phyloP scores from a whole-genome alignment of 2,329 filamentous ascomycete genomes.

The Aspergillus fructus region DNA sequence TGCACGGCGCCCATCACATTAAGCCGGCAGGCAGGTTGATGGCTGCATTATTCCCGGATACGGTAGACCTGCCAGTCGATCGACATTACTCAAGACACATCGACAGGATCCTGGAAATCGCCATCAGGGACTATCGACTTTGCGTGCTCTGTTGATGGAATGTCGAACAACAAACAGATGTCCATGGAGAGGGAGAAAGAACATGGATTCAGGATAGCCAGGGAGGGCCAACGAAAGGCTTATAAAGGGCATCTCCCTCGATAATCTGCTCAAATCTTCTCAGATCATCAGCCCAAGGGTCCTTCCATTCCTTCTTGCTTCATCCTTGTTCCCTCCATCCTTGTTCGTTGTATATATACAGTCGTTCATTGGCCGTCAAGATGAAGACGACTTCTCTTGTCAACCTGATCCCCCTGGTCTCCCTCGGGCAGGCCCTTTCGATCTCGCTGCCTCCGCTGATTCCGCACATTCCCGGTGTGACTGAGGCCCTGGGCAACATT shows the following conservation, averaged over 20 bases:
- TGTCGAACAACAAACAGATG: background rate
- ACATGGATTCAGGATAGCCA: background rate
- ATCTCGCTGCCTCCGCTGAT: conserved; percentile 54
- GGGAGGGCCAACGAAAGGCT: background rate
- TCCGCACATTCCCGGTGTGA: conserved; percentile 59
- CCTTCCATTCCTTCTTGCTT: background rate
- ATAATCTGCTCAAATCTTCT: conserved; percentile 10
- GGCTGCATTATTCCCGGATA: background rate
- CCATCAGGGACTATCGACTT: background rate
- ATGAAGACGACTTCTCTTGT: conserved; percentile 1
- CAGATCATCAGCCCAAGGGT: background rate
- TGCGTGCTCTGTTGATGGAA: conserved; percentile 3
- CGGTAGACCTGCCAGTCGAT: background rate
- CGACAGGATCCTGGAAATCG: background rate
- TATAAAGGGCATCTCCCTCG: background rate
- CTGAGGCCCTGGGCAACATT: conserved; percentile 53
- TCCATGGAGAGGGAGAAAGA: background rate
- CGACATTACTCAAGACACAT: background rate
- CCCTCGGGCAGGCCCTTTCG: conserved; percentile 26
- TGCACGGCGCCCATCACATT: conserved; percentile 1
- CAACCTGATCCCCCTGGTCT: conserved; percentile 17
- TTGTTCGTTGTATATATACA: background rate
- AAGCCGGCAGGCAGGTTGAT: background rate
- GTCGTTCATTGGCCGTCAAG: background rate
- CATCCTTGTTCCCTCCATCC: background rate